Evolutionary conservation across 192 early-diverging fungal species (phyloP), one percentile per base, ranked within the genome.

Genomic region (Gigaspora rosea): DNA sequence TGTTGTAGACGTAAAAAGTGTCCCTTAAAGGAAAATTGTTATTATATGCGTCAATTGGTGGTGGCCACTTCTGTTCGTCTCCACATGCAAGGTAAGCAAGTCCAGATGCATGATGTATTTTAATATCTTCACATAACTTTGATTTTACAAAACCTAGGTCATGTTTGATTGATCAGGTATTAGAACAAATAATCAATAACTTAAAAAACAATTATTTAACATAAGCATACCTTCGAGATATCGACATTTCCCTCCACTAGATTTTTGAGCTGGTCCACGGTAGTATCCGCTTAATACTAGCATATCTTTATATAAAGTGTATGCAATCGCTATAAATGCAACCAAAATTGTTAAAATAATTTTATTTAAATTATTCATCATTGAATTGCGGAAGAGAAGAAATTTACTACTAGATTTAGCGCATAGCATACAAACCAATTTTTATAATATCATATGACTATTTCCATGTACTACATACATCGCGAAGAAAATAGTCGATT

Each of bases 91-190:
- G 75, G 79, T 88, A 90, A 32, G 83, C 89, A 41, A 84, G 73
- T 7, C 88, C 85, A 8, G 86, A 84, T 10, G 75, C 72, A 46
- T 82, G 83, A 76, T 89, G 88, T 41, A 88, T 80, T 35, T 84
- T 85, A 36, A 90, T 82, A 61, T 87, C 88, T 78, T 90, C 89
- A 41, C 89, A 90, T n/a, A 85, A 84, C 47, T 90, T 73, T 27
- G 78, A 62, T 16, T 79, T 80, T 75, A 22, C n/a, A n/a, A n/a
- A 18, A 20, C 22, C 10, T 33, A 20, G 12, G 4, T 12, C 11
- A 27, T 20, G 22, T 13, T 11, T 7, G 7, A 41, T 20, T 20
- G 0, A 63, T 13, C 61, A 41, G 41, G 11, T 1, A 63, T 13
- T 5, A 27, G 22, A 33, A 13, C 0, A 12, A 7, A 5, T 63